phyloP scores from a whole-genome alignment of 1,139 yeast genomes.

The Candida sanyaensis region DNA sequence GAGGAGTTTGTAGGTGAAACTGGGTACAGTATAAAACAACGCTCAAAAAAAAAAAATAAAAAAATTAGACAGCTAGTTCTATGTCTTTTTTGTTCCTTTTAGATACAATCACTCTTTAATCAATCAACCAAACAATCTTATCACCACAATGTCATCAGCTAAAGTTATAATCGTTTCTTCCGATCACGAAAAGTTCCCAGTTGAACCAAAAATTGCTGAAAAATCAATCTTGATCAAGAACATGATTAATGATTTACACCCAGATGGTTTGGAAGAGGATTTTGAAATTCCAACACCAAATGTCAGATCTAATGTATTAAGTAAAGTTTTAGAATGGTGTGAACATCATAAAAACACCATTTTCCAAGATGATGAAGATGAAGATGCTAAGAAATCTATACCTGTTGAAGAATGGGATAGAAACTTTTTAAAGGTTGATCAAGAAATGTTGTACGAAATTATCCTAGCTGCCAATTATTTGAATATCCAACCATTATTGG shows the following conservation, averaged over 20 bases:
- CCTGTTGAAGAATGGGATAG: slow-evolving; percentile 97
- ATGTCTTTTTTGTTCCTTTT: too few relatives aligned
- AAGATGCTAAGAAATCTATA: slow-evolving; percentile 78
- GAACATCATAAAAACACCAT: slow-evolving; percentile 90
- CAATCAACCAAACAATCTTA: slow-evolving; percentile 3
- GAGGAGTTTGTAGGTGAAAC: not conserved
- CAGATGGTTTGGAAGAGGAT: slow-evolving; percentile 60
- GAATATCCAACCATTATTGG: slow-evolving; percentile 89
- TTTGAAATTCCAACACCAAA: slow-evolving; percentile 92
- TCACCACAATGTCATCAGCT: slow-evolving; percentile 25
- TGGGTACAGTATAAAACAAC: not conserved
- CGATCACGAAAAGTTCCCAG: slow-evolving; percentile 72
- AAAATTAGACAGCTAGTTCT: not conserved
- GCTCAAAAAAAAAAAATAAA: not conserved
- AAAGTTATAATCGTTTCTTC: slow-evolving; percentile 67
- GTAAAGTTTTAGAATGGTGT: slow-evolving; percentile 95
- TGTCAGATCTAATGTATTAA: slow-evolving; percentile 81
- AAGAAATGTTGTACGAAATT: slow-evolving; percentile 97
- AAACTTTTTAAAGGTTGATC: slow-evolving; percentile 93
- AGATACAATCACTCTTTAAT: not conserved
- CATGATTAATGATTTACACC: slow-evolving; percentile 80
- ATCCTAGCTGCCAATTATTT: slow-evolving; percentile 94
- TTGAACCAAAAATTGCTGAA: slow-evolving; percentile 85
- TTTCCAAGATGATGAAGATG: slow-evolving; percentile 73
- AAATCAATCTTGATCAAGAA: slow-evolving; percentile 87